phyloP scores from a whole-genome alignment of 495 filamentous ascomycete species.

The Xylaria acuta region DNA sequence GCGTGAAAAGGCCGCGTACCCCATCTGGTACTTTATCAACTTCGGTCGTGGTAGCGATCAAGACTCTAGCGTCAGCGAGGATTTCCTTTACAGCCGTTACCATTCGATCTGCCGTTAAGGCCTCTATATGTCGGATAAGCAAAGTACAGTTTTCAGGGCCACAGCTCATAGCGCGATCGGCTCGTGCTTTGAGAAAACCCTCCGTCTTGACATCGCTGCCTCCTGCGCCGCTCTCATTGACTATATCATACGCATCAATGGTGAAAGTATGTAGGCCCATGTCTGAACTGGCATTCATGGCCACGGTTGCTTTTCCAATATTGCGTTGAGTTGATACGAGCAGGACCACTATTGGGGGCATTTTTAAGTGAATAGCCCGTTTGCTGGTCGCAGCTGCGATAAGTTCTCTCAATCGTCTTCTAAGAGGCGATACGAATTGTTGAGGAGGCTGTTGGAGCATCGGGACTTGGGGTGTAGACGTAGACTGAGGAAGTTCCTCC shows the following conservation, averaged over 20 bases:
- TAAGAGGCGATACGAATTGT: conserved; percentile 68
- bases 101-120: conserved; percentile 89
- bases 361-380: conserved; percentile 80
- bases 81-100: conserved; percentile 81
- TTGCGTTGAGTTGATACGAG: conserved; percentile 87
- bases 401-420: conserved; percentile 81
- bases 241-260: conserved; percentile 91
- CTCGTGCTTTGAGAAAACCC: conserved; percentile 82
- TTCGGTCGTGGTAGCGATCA: conserved; percentile 93
- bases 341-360: conserved; percentile 87
- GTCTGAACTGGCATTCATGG: conserved; percentile 78
- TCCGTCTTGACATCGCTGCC: conserved; percentile 93
- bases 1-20: conserved; percentile 88
- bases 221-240: conserved; percentile 84
- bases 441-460: conserved; percentile 42
- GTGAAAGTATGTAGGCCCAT: conserved; percentile 89
- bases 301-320: conserved; percentile 85
- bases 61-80: conserved; percentile 70
- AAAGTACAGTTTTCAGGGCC: conserved; percentile 83
- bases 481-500: conserved; percentile 58
- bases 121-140: conserved; percentile 85
- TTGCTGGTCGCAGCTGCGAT: conserved; percentile 88
- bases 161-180: conserved; percentile 86
- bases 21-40: conserved; percentile 92
- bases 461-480: conserved; percentile 45